Base-by-base conservation (phyloP, 75 land plant genomes). In the Larix kaempferi region DNA sequence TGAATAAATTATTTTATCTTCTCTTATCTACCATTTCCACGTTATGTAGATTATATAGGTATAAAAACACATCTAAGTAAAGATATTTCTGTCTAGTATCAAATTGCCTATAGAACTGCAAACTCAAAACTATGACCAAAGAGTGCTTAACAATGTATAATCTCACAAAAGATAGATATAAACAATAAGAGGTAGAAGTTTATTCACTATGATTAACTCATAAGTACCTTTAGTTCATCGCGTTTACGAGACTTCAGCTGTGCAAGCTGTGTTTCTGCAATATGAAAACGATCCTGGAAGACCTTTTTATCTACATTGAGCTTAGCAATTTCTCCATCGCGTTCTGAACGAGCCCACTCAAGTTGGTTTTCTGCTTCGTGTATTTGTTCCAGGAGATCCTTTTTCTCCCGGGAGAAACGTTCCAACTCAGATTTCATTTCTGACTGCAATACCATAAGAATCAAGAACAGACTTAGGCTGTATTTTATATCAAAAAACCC, bases 191-290 rank as follows among this genome's bases (percentile, higher is more conserved):
- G 5, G 49, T 10, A 49, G 52, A 39, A 41, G 52, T 49, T 49
- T 49, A n/a, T n/a, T 69, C 52, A 41, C 52, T 69, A 37, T 1
- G 3, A 66, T 66, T 41, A 21, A 0, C 44, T 41, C 52, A 55
- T 6, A 13, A 19, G 17, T 85, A 97, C 99, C 99, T 97, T 97
- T 73, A 97, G 72, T 76, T 97, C 99, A 80, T 97, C 98, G 57
- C 98, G 93, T 81, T 95, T 97, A 57, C 99, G 87, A 67, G 95
- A 94, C 62, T 91, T 92, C 66, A 96, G 78, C 56, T 97, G 98
- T 2, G 89, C 73, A 69, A 97, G 79, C 69, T 97, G 99, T 56
- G 90, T 58, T 78, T 97, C 99, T 61, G 93, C 88, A 76, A 94
- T 98, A 82, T 90, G 91, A 27, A 97, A 82, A 73, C 91, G 91